These are phyloP conservation scores for Microbotryum scabiosae DNA, from an alignment of 1,284 basidiomycete species.

Conservation along the genomic window DNA sequence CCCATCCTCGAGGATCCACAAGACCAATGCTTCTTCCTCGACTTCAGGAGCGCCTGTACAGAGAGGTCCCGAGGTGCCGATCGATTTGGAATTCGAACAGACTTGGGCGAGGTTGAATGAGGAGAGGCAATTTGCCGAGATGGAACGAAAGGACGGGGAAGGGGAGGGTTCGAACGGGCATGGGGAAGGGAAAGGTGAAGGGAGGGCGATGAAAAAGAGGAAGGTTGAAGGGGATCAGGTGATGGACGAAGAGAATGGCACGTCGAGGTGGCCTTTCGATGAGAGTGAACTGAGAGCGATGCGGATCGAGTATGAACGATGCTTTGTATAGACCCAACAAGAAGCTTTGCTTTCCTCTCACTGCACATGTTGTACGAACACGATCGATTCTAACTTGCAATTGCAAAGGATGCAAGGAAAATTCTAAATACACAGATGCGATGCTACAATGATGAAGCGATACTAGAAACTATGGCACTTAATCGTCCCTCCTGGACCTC, in stretches of 20 bases:
- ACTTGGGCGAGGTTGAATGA: neutral
- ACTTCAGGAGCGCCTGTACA: too few species aligned
- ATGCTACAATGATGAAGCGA: neutral
- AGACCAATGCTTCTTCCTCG: too few species aligned
- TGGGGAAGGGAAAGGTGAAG: too few species aligned
- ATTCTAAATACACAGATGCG: neutral
- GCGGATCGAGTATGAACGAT: too few species aligned
- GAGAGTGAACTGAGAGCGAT: too few species aligned
- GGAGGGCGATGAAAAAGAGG: too few species aligned
- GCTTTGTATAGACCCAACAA: too few species aligned
- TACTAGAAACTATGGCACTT: neutral
- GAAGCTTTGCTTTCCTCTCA: neutral
- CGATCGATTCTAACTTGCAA: neutral
- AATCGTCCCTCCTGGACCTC: slow-evolving; percentile 5
- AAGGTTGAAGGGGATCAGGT: too few species aligned
- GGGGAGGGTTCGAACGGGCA: neutral
- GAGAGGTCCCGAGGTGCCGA: too few species aligned
- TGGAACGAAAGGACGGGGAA: neutral
- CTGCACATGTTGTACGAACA: neutral
- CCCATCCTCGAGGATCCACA: too few species aligned
- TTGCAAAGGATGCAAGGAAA: neutral
- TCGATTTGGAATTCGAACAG: neutral
- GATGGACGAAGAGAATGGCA: too few species aligned
- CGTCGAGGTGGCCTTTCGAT: too few species aligned
- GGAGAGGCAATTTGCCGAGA: neutral